Evolutionary conservation across 257 asterid species (phyloP).

Genomic region (Haberlea rhodopensis): DNA sequence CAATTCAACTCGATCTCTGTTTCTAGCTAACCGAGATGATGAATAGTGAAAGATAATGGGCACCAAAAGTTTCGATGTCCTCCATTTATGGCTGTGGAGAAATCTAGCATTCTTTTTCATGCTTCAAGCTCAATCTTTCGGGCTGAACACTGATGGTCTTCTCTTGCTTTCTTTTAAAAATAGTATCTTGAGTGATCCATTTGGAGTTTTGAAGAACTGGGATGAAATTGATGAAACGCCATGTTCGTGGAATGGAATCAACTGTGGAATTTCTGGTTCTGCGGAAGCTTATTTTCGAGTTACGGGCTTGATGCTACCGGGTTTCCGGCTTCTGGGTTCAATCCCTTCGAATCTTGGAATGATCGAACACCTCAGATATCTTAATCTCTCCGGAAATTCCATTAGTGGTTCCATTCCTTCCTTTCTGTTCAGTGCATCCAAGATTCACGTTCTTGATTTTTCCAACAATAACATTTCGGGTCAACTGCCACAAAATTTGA

Average conservation of each 20-base stretch:
- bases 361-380: slow-evolving; percentile 35
- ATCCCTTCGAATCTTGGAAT: slow-evolving; percentile 38
- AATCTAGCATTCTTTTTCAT: slow-evolving; percentile 1
- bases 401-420: slow-evolving; percentile 50
- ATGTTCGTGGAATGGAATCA: neutral
- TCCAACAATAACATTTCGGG: slow-evolving; percentile 45
- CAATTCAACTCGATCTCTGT: neutral
- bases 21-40: neutral
- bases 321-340: neutral
- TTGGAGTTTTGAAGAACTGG: neutral
- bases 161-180: neutral
- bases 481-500: slow-evolving; percentile 31
- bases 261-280: neutral
- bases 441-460: slow-evolving; percentile 40
- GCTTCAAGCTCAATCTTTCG: slow-evolving; percentile 4
- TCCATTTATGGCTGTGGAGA: neutral
- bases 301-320: neutral
- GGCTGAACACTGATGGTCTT: neutral
- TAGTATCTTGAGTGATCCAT: neutral
- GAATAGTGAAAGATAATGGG: neutral
- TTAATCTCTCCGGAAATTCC: slow-evolving; percentile 44
- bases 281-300: neutral
- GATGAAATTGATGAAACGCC: neutral
- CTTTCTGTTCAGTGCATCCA: slow-evolving; percentile 20
- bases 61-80: neutral